Conservation (phyloP, 306 rosid genomes). For the Pterocarpus macrocarpus region DNA sequence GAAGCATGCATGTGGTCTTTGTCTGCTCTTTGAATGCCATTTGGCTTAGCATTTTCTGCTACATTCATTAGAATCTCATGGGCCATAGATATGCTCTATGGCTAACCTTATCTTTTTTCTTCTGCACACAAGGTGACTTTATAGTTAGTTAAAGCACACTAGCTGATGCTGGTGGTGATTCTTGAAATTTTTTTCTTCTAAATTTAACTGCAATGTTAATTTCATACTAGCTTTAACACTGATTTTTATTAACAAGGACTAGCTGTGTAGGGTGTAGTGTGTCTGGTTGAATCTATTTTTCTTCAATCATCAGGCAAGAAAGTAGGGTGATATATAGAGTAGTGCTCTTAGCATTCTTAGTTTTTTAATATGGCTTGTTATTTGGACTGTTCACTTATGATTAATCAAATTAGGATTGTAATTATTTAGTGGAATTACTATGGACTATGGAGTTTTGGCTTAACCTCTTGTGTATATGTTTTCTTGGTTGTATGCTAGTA, state of each 20-base stretch:
- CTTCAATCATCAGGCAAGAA: constrained; percentile 38
- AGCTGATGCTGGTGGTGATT: constrained; percentile 47
- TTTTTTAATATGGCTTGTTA: constrained; percentile 27
- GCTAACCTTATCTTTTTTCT: no score
- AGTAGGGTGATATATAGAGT: constrained; percentile 31
- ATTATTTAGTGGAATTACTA: no score
- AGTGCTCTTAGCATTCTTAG: constrained; percentile 1
- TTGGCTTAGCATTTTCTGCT: no score
- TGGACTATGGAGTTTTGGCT: constrained; percentile 6
- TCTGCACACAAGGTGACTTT: no score
- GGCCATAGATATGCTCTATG: no score
- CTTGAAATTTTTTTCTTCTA: constrained; percentile 41
- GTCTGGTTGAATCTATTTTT: constrained; percentile 43
- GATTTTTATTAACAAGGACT: constrained; percentile 5
- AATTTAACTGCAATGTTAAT: constrained; percentile 18
- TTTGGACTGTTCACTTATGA: constrained; percentile 24
- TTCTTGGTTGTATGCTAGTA: constrained; percentile 21
- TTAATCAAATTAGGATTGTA: constrained; percentile 48
- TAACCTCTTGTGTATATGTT: constrained; percentile 19
- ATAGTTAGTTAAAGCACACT: no score
- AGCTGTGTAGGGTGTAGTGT: constrained; percentile 39
- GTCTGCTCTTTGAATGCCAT: no score
- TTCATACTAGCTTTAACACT: constrained; percentile 12
- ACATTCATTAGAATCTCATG: no score
- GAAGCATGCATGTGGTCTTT: no score